These are phyloP conservation scores for Boletus rufocinnamomeus DNA, from an alignment of 768 basidiomycete genomes.

Conservation along the genomic window DNA sequence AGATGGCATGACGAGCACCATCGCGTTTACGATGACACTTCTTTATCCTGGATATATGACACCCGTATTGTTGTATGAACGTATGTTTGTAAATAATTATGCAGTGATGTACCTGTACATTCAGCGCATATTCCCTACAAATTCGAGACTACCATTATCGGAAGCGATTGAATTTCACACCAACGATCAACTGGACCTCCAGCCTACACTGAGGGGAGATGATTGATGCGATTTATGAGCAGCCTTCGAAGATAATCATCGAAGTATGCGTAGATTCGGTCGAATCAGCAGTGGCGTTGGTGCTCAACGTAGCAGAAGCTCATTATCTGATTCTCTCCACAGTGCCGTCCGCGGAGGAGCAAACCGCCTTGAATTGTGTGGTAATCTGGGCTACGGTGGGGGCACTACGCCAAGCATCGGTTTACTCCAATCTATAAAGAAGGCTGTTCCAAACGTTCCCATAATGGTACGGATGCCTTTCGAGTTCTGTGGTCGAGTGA, in stretches of 20 bases:
- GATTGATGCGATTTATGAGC: conserved; percentile 4
- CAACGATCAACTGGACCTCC: neutral
- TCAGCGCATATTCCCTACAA: neutral
- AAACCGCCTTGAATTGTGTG: conserved; percentile 76
- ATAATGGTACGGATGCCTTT: conserved; percentile 64
- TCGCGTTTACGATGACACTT: neutral
- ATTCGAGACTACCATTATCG: conserved; percentile 3
- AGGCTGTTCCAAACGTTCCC: conserved; percentile 49
- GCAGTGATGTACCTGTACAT: neutral
- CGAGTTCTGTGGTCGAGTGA: neutral
- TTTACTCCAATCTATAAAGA: conserved; percentile 58
- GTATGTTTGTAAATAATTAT: neutral
- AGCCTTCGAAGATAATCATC: conserved; percentile 26
- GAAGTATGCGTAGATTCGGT: conserved; percentile 82
- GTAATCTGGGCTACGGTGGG: conserved; percentile 69
- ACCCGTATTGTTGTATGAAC: neutral
- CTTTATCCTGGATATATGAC: neutral
- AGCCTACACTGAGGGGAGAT: conserved; percentile 4
- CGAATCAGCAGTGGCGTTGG: conserved; percentile 67
- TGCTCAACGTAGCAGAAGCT: conserved; percentile 8
- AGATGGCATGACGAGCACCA: conserved; percentile 26
- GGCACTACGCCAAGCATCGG: conserved; percentile 85
- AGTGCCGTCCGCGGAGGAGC: conserved; percentile 76
- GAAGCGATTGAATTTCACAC: neutral
- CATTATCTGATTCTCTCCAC: conserved; percentile 10